Base-by-base conservation (phyloP, 371 early-diverging fungal genomes). In the Capillidium heterosporum region DNA sequence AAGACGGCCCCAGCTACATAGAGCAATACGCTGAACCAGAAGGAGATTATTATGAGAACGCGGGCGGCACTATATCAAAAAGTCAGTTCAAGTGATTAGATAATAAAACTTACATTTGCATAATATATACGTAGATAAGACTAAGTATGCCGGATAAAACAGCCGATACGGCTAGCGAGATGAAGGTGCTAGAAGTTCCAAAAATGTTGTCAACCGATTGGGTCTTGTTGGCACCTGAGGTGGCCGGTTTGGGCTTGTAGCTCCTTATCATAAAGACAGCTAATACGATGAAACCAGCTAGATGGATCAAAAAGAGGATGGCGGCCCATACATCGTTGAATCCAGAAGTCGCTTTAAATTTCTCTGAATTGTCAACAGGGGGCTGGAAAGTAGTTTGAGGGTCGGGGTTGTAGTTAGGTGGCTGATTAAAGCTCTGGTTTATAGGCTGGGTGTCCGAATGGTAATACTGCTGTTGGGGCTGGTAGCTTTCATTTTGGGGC, bases 271-370 rank as follows among this genome's bases (percentile, higher is more conserved):
- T 47, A 52, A 67, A 61, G 55, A 59, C 62, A 26, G 69, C 64
- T 15, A 68, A 56, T 15, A 63, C 67, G 8, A 67, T 58, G 46
- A 75, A 74, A 0, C 59, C 79, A 27, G 62, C 67, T 23, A 75
- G 49, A 23, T 66, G 67, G 42, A 70, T 28, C 0, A 69, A 31
- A 61, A 70, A 78, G 5, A 76, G 48, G 24, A 72, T 35, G 3
- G 71, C 51, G 0, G 79, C 79, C 77, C 79, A 78, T 26, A 75
- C 40, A 62, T 78, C 79, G 61, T 71, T 65, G 51, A 61, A 67
- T 24, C 63, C 60, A 15, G 66, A 60, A 47, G 60, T 66, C 2
- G 65, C 62, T 39, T 63, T 62, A 62, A 66, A 70, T 55, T 70
- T 65, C 27, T 61, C 40, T 15, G 21, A n/a, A 11, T 15, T 39